Conservation (phyloP, 192 early-diverging fungal genomes). For the Coemansia sp. region DNA sequence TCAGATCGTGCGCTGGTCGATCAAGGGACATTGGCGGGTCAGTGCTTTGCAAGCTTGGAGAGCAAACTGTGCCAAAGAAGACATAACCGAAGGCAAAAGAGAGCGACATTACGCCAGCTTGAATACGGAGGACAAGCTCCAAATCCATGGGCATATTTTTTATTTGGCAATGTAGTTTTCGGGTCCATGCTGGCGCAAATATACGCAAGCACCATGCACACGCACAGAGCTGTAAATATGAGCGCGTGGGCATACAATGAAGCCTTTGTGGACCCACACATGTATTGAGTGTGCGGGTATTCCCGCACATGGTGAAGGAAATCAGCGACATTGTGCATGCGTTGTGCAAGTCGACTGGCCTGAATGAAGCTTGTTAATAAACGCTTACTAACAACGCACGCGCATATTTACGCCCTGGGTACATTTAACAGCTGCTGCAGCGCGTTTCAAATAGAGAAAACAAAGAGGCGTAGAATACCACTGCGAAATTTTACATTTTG, state of each 20-base stretch:
- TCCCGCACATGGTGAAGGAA: constrained; percentile 3
- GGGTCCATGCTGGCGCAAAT: neutral
- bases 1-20: neutral
- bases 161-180: neutral
- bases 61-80: neutral
- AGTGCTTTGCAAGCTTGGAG: neutral
- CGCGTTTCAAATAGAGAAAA: neutral
- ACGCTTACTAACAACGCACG: neutral
- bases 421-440: neutral
- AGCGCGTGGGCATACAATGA: constrained; percentile 2
- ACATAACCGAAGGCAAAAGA: neutral
- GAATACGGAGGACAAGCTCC: neutral
- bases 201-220: constrained; percentile 3
- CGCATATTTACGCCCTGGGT: neutral
- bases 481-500: neutral
- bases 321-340: neutral
- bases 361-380: neutral
- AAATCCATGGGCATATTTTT: neutral
- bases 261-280: neutral
- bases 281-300: neutral
- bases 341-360: neutral
- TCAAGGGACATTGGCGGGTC: neutral
- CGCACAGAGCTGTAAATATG: constrained; percentile 3
- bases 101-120: neutral
- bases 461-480: neutral